Evolutionary conservation across 1,284 basidiomycete species (phyloP).

Genomic region (Moesziomyces sp.): DNA sequence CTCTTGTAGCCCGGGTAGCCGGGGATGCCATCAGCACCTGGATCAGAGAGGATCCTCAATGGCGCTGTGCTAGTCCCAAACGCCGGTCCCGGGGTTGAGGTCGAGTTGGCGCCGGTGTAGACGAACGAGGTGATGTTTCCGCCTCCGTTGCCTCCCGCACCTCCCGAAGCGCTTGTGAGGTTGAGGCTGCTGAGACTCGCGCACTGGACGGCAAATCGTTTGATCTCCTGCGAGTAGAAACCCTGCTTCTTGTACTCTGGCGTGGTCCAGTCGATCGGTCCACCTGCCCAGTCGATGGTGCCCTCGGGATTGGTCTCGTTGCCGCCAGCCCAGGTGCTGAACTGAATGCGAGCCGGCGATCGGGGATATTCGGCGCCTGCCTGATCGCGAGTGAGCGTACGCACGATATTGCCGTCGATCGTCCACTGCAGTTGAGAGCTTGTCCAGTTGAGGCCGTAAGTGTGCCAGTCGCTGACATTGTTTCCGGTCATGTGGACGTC

Average conservation of each 20-base stretch:
- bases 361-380: constrained; percentile 48
- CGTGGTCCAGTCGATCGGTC: constrained; percentile 50
- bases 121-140: constrained; percentile 53
- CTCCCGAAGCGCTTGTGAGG: constrained; percentile 10
- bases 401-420: constrained; percentile 53
- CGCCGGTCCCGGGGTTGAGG: constrained; percentile 30
- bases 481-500: constrained; percentile 17
- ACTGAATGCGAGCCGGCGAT: constrained; percentile 56
- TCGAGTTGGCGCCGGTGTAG: constrained; percentile 54
- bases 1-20: constrained; percentile 34
- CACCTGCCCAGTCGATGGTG: constrained; percentile 56
- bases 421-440: constrained; percentile 51
- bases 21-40: constrained; percentile 23
- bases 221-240: constrained; percentile 61
- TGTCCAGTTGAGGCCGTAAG: constrained; percentile 60
- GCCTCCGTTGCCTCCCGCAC: constrained; percentile 2
- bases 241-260: constrained; percentile 51
- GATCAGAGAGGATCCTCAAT: constrained; percentile 25
- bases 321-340: constrained; percentile 57
- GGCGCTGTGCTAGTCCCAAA: constrained; percentile 34
- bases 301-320: constrained; percentile 45
- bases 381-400: constrained; percentile 38
- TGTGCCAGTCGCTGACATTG: constrained; percentile 53
- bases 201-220: constrained; percentile 50
- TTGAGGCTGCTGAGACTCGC: constrained; percentile 26